phyloP scores from a whole-genome alignment of 306 rosid genomes.

The Cyamopsis tetragonoloba region DNA sequence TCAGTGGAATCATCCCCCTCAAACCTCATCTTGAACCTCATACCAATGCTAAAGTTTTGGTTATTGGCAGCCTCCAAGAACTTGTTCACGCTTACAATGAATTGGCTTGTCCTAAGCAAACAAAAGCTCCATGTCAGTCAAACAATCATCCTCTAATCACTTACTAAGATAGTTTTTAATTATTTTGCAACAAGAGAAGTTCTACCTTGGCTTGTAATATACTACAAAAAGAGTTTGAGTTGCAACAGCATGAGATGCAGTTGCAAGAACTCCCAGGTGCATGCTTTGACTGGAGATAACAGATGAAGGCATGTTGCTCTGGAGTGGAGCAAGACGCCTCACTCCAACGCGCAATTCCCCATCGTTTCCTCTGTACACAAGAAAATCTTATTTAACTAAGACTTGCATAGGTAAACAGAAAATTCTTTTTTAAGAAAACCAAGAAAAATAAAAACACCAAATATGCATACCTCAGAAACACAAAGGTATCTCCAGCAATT shows the following conservation, averaged over 20 bases:
- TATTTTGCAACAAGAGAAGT: background rate
- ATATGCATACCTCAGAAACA: slow-evolving; percentile 66
- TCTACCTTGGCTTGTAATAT: slow-evolving; percentile 84
- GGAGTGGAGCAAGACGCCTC: slow-evolving; percentile 71
- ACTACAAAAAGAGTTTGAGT: slow-evolving; percentile 76
- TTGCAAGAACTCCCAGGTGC: slow-evolving; percentile 97
- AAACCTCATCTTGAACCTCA: slow-evolving; percentile 77
- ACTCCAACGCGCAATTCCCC: slow-evolving; percentile 91
- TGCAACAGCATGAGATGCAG: slow-evolving; percentile 91
- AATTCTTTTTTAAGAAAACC: background rate
- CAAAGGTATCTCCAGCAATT: slow-evolving; percentile 87
- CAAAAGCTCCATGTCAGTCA: slow-evolving; percentile 19
- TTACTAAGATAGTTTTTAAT: background rate
- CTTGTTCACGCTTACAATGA: slow-evolving; percentile 68
- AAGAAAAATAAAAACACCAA: background rate
- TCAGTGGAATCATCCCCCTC: slow-evolving; percentile 92
- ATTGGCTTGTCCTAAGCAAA: slow-evolving; percentile 67
- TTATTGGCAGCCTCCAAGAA: slow-evolving; percentile 59
- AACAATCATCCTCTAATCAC: slow-evolving; percentile 6
- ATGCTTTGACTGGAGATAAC: slow-evolving; percentile 94
- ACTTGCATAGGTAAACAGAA: background rate
- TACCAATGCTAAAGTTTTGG: slow-evolving; percentile 57
- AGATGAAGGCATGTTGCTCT: slow-evolving; percentile 81
- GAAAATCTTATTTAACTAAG: slow-evolving; percentile 14
- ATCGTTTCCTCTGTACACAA: slow-evolving; percentile 59